phyloP scores from a whole-genome alignment of 139 green algal genomes.

The Bryopsis sp. region DNA sequence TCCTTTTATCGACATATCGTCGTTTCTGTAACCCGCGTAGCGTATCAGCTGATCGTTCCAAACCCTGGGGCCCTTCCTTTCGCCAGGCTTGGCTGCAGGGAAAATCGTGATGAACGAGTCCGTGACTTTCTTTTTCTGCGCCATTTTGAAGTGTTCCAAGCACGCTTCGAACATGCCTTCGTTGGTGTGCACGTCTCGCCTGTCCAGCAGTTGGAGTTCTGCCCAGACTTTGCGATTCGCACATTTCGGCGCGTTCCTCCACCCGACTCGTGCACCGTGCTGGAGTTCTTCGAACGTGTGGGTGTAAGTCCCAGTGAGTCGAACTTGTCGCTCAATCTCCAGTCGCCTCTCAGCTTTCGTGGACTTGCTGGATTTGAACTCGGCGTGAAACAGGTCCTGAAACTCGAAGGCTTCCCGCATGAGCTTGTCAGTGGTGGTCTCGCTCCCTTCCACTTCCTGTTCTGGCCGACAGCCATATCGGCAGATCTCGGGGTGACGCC shows the following conservation, averaged over 20 bases:
- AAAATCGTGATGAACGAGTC: slow-evolving; percentile 35
- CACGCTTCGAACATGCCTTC: slow-evolving; percentile 31
- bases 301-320: slow-evolving; percentile 24
- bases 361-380: slow-evolving; percentile 1
- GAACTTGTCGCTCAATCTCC: slow-evolving; percentile 24
- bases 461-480: slow-evolving; percentile 7
- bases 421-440: slow-evolving; percentile 25
- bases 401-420: slow-evolving; percentile 34
- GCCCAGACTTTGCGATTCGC: slow-evolving; percentile 32
- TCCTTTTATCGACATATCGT: slow-evolving; percentile 14
- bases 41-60: slow-evolving; percentile 45
- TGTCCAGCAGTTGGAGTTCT: slow-evolving; percentile 36
- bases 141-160: slow-evolving; percentile 28
- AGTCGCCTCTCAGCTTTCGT: slow-evolving; percentile 9
- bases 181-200: slow-evolving; percentile 23
- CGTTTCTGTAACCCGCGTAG: slow-evolving; percentile 20
- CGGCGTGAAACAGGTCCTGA: slow-evolving; percentile 31
- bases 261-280: slow-evolving; percentile 33
- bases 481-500: slow-evolving; percentile 16
- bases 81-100: slow-evolving; percentile 29
- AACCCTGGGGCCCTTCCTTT: slow-evolving; percentile 26
- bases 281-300: slow-evolving; percentile 34
- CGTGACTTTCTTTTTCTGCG: slow-evolving; percentile 20
- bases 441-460: background rate
- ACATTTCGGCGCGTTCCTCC: slow-evolving; percentile 47